Evolutionary conservation across 495 filamentous ascomycete species (phyloP), one percentile per base, ranked within the genome.

Genomic region (Aspergillus biplanus): DNA sequence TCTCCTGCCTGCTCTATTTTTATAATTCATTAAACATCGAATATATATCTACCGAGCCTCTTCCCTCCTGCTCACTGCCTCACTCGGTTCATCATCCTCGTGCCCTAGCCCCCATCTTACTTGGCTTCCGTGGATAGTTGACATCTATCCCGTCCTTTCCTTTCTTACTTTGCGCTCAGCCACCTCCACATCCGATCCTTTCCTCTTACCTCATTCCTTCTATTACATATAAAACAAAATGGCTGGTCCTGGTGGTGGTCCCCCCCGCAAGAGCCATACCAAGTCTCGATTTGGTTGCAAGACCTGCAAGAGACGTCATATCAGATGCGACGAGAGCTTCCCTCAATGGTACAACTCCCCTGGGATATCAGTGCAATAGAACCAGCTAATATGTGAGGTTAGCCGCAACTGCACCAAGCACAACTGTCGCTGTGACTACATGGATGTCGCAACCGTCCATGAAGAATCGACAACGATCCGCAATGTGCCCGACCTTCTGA

Each of bases 331-430:
- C 75, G 96, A 99, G 76, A 97, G 85, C 62, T 97, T 94, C 68
- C 95, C 96, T 27, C 95, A 99, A 87, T 99, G 95, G 94, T 97
- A 84, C 66, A 82, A 76, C 58, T 46, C 33, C 52, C 52, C 39
- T 44, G n/a, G 11, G n/a, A 6, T 7, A 44, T 44, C 4, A 4
- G n/a, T 44, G 11, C n/a, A 0, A 16, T 33, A 18, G 42, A 5
- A n/a, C 15, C 34, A 2, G 6, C 61, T 57, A 46, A 59, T 33
- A 16, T 8, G 31, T n/a, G 18, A 61, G 37, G 11, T 39, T 68
- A 98, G 94, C 79, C 92, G 92, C 64, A 98, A 98, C 77, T 99
- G 95, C 78, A 97, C 94, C 58, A 98, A 98, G 75, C 95, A 99
- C 76, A 96, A 97, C 80, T 94, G 96, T 68, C 89, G 93, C 71